Evolutionary conservation across 2,329 filamentous ascomycete species (phyloP).

Genomic region (Clonostachys sp.): DNA sequence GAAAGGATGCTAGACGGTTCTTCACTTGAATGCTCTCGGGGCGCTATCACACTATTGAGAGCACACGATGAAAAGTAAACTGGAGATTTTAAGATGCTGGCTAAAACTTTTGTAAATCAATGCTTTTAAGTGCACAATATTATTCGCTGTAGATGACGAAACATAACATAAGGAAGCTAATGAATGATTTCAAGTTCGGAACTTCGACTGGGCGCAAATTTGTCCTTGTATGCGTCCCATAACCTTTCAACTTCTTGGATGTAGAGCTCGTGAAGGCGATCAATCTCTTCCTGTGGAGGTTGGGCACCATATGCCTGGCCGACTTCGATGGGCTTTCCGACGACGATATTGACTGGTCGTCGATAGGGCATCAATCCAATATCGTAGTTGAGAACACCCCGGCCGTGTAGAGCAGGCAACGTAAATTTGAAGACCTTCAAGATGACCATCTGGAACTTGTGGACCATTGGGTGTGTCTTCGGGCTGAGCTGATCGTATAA

Average conservation of each 20-base stretch:
- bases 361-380: constrained; percentile 95
- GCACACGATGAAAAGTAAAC: too few species aligned
- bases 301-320: constrained; percentile 47
- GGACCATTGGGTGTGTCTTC: constrained; percentile 71
- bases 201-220: constrained; percentile 58
- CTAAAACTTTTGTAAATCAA: not conserved
- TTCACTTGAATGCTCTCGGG: too few species aligned
- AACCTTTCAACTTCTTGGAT: constrained; percentile 67
- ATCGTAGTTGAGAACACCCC: constrained; percentile 96
- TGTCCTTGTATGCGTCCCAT: constrained; percentile 76
- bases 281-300: constrained; percentile 71
- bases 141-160: not conserved
- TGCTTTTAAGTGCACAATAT: not conserved
- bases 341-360: constrained; percentile 80
- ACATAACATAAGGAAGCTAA: constrained; percentile 17
- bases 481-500: constrained; percentile 87
- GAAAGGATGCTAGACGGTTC: too few species aligned
- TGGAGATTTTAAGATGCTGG: too few species aligned
- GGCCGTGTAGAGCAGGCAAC: constrained; percentile 81
- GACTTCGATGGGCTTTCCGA: constrained; percentile 76
- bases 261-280: constrained; percentile 76
- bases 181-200: constrained; percentile 66
- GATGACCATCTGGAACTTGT: constrained; percentile 75
- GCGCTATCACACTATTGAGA: too few species aligned
- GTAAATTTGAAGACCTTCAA: constrained; percentile 91